Evolutionary conservation across 1,284 basidiomycete genomes (phyloP).

Genomic region (Mycocalia duriaeana): DNA sequence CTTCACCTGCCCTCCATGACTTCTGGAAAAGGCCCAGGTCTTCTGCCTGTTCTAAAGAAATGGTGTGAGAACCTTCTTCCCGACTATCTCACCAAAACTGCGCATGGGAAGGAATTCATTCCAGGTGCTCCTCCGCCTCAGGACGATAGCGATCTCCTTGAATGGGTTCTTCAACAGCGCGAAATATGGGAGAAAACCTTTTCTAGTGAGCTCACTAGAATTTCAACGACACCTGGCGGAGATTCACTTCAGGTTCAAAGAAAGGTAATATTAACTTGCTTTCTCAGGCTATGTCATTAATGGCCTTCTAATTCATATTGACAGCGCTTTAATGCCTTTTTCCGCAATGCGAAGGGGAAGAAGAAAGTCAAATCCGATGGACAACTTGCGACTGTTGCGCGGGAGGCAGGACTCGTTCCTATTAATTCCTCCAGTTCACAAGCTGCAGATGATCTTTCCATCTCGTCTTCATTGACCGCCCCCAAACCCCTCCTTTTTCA

Average conservation of each 20-base stretch:
- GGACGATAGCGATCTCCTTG: background rate
- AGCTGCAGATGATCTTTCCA: background rate
- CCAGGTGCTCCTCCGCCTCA: background rate
- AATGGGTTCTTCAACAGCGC: background rate
- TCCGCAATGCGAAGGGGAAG: background rate
- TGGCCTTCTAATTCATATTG: background rate
- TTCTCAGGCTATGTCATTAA: background rate
- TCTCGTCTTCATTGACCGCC: background rate
- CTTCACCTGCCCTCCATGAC: too few species aligned
- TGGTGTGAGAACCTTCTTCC: background rate
- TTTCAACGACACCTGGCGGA: too few species aligned
- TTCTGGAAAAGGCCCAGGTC: background rate
- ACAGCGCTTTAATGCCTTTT: background rate
- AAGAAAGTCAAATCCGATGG: background rate
- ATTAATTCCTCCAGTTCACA: background rate
- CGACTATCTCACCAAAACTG: background rate
- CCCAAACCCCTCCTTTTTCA: background rate
- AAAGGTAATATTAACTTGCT: background rate
- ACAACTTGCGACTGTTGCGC: background rate
- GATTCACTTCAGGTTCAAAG: background rate
- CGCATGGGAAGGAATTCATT: background rate
- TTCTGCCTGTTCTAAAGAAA: background rate
- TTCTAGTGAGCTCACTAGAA: background rate
- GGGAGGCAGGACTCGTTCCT: background rate
- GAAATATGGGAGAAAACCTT: background rate